Percentiles rank a stretch among this genome's conserved stretches.
Evolutionary conservation across 352 stramenopile genomes (phyloP).

Genomic region (Hyaloperonospora brassicae): DNA sequence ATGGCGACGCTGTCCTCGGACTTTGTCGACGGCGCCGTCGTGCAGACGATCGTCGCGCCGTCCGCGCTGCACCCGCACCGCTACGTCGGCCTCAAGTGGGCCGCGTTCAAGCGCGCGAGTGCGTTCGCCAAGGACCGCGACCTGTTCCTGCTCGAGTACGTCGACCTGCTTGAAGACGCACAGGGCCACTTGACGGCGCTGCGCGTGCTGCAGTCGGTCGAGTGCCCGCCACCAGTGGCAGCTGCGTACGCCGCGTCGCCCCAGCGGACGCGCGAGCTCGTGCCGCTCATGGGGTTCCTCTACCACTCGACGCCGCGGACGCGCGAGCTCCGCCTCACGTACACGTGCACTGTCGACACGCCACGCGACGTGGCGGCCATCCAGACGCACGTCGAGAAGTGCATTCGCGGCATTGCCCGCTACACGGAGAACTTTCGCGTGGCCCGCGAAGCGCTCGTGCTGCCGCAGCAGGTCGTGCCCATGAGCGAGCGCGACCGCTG

Average conservation of each 20-base stretch:
- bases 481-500: constrained; percentile 70
- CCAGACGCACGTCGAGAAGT: constrained; percentile 83
- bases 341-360: constrained; percentile 84
- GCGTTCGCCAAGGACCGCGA: constrained; percentile 74
- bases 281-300: constrained; percentile 82
- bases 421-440: constrained; percentile 79
- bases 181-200: constrained; percentile 79
- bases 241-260: constrained; percentile 46
- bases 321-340: constrained; percentile 78
- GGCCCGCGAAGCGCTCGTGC: constrained; percentile 60
- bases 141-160: constrained; percentile 80
- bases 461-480: constrained; percentile 64
- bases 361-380: constrained; percentile 57
- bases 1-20: constrained; percentile 80
- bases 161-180: constrained; percentile 84
- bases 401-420: constrained; percentile 77
- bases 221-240: constrained; percentile 39
- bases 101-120: constrained; percentile 76
- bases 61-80: constrained; percentile 55
- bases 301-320: constrained; percentile 77
- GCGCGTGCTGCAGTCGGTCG: constrained; percentile 78
- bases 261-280: constrained; percentile 64
- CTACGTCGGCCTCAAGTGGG: constrained; percentile 82
- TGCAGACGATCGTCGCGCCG: constrained; percentile 74
- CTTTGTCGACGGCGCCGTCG: constrained; percentile 73